Conservation (phyloP, 768 basidiomycete genomes). For the Dentipellis fragilis region DNA sequence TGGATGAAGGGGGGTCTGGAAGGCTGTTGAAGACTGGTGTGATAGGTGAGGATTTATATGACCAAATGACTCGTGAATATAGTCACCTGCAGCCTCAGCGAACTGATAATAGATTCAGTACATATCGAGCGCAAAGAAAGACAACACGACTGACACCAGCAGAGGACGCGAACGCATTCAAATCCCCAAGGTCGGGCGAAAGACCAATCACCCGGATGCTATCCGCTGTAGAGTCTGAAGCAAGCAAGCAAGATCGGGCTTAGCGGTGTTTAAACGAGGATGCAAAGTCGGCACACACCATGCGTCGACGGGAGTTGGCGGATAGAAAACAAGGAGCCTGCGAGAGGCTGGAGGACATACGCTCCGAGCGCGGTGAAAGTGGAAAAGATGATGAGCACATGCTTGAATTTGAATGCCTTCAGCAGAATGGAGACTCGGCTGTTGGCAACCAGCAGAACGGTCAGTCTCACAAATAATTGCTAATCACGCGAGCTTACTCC, state of each 20-base stretch:
- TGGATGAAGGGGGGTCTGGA: slow-evolving; percentile 45
- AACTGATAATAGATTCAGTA: slow-evolving; percentile 3
- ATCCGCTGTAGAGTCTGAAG: slow-evolving; percentile 4
- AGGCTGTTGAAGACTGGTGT: slow-evolving; percentile 33
- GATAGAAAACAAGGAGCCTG: slow-evolving; percentile 27
- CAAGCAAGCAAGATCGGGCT: background rate
- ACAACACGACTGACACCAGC: slow-evolving; percentile 18
- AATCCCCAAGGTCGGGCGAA: slow-evolving; percentile 1
- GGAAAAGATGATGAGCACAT: slow-evolving; percentile 46
- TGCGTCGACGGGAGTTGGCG: slow-evolving; percentile 16
- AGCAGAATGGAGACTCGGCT: slow-evolving; percentile 9
- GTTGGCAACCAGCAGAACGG: background rate
- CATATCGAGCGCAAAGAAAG: slow-evolving; percentile 21
- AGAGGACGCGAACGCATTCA: slow-evolving; percentile 7
- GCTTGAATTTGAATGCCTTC: slow-evolving; percentile 38
- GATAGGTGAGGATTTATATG: slow-evolving; percentile 27
- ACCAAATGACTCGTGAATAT: background rate
- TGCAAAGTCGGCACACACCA: slow-evolving; percentile 20
- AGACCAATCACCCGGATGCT: slow-evolving; percentile 9
- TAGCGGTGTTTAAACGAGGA: background rate
- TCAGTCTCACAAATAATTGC: too few relatives aligned
- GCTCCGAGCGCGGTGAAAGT: slow-evolving; percentile 35
- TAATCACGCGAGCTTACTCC: slow-evolving; percentile 2
- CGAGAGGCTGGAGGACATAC: slow-evolving; percentile 47
- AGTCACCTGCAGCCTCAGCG: slow-evolving; percentile 11